phyloP scores from a whole-genome alignment of 2,329 filamentous ascomycete genomes.

The Aspergillus ibericus region DNA sequence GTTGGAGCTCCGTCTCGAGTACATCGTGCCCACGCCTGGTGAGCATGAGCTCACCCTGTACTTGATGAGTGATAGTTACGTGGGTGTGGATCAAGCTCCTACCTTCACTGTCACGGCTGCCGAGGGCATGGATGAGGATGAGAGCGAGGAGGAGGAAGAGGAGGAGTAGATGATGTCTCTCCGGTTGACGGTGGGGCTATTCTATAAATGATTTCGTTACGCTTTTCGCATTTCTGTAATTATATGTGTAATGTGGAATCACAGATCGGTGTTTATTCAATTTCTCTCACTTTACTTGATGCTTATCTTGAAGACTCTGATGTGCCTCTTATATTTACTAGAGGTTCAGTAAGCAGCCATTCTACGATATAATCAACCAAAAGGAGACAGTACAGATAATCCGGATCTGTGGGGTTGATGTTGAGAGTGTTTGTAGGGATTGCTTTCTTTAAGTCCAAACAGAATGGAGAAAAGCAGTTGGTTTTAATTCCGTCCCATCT shows the following conservation, averaged over 20 bases:
- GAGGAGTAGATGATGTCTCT: slow-evolving; percentile 39
- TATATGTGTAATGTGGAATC: slow-evolving; percentile 15
- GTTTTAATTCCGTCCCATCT: too few species aligned
- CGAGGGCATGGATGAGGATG: slow-evolving; percentile 94
- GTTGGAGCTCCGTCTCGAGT: slow-evolving; percentile 79
- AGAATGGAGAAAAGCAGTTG: too few species aligned
- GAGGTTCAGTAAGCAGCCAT: too few species aligned
- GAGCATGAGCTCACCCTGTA: slow-evolving; percentile 87
- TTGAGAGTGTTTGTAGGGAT: too few species aligned
- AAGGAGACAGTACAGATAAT: too few species aligned
- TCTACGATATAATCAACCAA: too few species aligned
- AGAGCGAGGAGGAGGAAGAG: slow-evolving; percentile 76
- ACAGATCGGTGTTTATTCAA: neutral
- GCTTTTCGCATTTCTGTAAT: slow-evolving; percentile 11
- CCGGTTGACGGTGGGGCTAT: too few species aligned
- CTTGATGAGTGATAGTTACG: slow-evolving; percentile 95
- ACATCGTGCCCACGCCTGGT: slow-evolving; percentile 81
- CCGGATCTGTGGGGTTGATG: too few species aligned
- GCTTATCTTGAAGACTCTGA: too few species aligned
- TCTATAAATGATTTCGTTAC: neutral
- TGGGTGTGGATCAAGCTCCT: slow-evolving; percentile 95
- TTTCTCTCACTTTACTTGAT: too few species aligned
- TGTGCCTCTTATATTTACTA: too few species aligned
- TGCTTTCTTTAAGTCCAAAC: too few species aligned
- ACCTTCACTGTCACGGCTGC: slow-evolving; percentile 80